phyloP scores from a whole-genome alignment of 1,284 basidiomycete species.

The Ceratobasidium sp. region DNA sequence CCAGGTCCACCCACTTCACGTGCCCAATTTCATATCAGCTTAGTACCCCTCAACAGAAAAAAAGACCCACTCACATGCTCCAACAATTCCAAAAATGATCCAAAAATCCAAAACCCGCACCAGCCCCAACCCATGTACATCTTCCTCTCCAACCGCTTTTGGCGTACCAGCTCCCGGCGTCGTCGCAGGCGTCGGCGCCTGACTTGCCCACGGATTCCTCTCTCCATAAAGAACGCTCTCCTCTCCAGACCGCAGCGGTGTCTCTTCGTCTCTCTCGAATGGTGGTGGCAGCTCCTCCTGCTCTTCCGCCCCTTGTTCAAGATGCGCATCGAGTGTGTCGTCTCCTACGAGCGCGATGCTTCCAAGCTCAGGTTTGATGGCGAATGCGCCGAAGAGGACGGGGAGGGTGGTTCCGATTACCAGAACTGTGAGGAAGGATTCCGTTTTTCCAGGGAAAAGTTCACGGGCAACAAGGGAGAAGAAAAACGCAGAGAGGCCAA shows the following conservation, averaged over 20 bases:
- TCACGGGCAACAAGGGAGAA: slow-evolving; percentile 78
- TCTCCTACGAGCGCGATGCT: slow-evolving; percentile 21
- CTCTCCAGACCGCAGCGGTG: slow-evolving; percentile 24
- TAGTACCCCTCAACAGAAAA: background rate
- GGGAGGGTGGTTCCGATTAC: slow-evolving; percentile 77
- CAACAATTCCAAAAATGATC: slow-evolving; percentile 78
- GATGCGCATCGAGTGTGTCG: background rate
- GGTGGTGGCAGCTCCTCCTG: background rate
- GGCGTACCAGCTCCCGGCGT: background rate
- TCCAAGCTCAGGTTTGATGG: slow-evolving; percentile 64
- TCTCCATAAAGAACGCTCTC: slow-evolving; percentile 38
- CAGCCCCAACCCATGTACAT: slow-evolving; percentile 67
- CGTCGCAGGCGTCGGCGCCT: slow-evolving; percentile 22
- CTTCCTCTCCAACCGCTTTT: slow-evolving; percentile 42
- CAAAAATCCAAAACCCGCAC: slow-evolving; percentile 75
- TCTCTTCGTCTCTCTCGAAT: slow-evolving; percentile 19
- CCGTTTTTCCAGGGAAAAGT: slow-evolving; percentile 78
- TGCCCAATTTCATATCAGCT: slow-evolving; percentile 33
- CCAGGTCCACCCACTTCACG: slow-evolving; percentile 85
- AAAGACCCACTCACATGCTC: slow-evolving; percentile 65
- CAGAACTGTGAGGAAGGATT: slow-evolving; percentile 75
- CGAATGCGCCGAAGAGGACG: slow-evolving; percentile 74
- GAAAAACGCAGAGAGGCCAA: slow-evolving; percentile 85
- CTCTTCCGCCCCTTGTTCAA: slow-evolving; percentile 1
- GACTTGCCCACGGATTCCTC: slow-evolving; percentile 42